Base-by-base conservation (phyloP, 352 stramenopile genomes). In the Elongisporangium senticosum region DNA sequence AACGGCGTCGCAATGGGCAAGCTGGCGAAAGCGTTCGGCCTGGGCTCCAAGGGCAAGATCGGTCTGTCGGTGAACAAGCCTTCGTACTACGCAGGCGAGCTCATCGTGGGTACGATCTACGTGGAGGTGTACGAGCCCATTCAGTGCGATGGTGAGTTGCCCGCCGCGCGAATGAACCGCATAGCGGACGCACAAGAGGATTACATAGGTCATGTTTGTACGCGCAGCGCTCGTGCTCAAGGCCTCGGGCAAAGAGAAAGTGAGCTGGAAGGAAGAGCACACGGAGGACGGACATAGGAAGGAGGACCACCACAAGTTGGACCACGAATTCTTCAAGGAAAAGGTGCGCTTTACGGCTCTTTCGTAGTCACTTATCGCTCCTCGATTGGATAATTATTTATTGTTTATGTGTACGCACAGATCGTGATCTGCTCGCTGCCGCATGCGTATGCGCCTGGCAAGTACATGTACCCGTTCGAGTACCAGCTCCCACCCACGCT, bases 21-120 rank as follows among this genome's bases (percentile, higher is more conserved):
- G 55, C 58, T 85, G 22, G 72, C 63, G 2, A 72, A 75, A 49
- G 52, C 67, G 40, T 84, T 90, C 28, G 78, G 81, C 0, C 52
- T 90, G 14, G 70, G 59, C 17, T 74, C 84, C 59, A 90, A 89
- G 51, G 81, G 78, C 49, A 86, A 79, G 62, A 86, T 90, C 59
- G 61, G 63, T 15, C 55, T 90, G 10, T 63, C 56, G 26, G 59
- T 86, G 22, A 64, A 83, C 52, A 88, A 88, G 49, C 67, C 67
- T 23, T 73, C 71, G 14, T 90, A 87, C 56, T 76, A 87, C 49
- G 73, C 78, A 1, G 76, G 78, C 10, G 81, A 89, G 48, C 56
- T 87, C 43, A 68, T 89, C 53, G 61, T 69, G 40, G 76, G 81
- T 28, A 76, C 71, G 26, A 83, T 87, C 59, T 71, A 75, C 58